Base-by-base conservation (phyloP, 148 eudicot species). In the Cornus florida region DNA sequence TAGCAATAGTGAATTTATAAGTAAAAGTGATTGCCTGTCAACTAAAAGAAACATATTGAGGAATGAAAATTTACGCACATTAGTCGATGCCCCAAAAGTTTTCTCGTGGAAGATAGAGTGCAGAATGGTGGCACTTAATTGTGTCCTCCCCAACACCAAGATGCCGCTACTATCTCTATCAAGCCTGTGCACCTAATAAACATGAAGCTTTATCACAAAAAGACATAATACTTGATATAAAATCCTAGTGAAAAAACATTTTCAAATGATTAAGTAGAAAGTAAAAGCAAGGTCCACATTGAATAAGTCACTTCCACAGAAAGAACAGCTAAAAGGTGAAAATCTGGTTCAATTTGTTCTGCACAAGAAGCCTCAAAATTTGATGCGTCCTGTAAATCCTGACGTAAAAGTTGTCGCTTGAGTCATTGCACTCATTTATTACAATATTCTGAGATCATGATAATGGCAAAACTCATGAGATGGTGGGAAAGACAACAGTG, bases 111-210 rank as follows among this genome's bases (percentile, higher is more conserved):
- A 97, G 75, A 97, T 80, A 32, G 99, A 94, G 83, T 94, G 99
- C 85, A 97, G 84, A 28, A 91, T 85, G 9, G 90, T 83, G 69
- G 95, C 78, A 85, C 94, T 94, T 80, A 91, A 85, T 82, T 92
- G 94, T 31, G 98, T 89, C 84, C 99, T 91, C 73, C 98, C 99
- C 98, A 97, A 87, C 73, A 97, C 93, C 92, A 97, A 88, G 78
- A 97, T 86, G 78, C 99, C 99, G 80, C 99, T 97, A 81, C 97
- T 89, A 86, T 94, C 99, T 83, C 94, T 88, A 85, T 97, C 99
- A 73, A 97, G 97, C 78, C 99, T 92, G 88, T 97, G 99, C 75
- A 97, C 98, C 99, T 97, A 86, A 86, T 57, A 82, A 69, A 72
- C 62, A 75, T 60, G 24, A 85, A 80, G 67, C 67, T 84, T 79